phyloP scores from a whole-genome alignment of 495 filamentous ascomycete species.

The Aspergillus carlsbadensis region DNA sequence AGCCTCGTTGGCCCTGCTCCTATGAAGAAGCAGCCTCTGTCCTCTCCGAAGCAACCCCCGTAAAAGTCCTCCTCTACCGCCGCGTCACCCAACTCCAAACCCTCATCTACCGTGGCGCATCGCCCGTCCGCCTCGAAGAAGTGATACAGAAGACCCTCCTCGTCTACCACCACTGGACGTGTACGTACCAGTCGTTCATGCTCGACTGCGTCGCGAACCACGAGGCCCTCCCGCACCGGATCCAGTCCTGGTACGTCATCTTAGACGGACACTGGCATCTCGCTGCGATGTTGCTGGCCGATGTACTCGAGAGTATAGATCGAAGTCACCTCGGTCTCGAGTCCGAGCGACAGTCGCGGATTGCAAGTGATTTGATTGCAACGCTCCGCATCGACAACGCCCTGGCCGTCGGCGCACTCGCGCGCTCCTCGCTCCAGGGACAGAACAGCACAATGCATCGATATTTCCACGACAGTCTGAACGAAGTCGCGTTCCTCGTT shows the following conservation, averaged over 20 bases:
- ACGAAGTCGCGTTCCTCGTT: not conserved
- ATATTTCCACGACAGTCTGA: not conserved
- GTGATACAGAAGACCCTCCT: not conserved
- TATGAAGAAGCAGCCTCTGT: not conserved
- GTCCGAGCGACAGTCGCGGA: not conserved
- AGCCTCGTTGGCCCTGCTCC: not conserved
- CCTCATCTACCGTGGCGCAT: not conserved
- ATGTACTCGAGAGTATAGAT: not conserved
- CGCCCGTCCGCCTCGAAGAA: not conserved
- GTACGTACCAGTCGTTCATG: not conserved
- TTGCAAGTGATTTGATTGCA: not conserved
- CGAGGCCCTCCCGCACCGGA: not conserved
- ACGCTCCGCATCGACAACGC: not conserved
- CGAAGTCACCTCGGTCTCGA: not conserved
- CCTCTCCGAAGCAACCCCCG: not conserved
- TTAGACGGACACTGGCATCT: slow-evolving; percentile 3
- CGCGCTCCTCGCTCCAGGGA: not conserved
- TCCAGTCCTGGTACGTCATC: slow-evolving; percentile 4
- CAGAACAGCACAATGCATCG: not conserved
- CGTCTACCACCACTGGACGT: not conserved
- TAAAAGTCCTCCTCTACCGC: slow-evolving; percentile 6
- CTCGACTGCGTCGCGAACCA: slow-evolving; percentile 2
- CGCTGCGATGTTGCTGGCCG: not conserved
- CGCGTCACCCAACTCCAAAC: slow-evolving; percentile 8
- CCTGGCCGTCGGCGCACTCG: not conserved